Conservation (phyloP, 768 basidiomycete species). For the Baorangia bicolor region DNA sequence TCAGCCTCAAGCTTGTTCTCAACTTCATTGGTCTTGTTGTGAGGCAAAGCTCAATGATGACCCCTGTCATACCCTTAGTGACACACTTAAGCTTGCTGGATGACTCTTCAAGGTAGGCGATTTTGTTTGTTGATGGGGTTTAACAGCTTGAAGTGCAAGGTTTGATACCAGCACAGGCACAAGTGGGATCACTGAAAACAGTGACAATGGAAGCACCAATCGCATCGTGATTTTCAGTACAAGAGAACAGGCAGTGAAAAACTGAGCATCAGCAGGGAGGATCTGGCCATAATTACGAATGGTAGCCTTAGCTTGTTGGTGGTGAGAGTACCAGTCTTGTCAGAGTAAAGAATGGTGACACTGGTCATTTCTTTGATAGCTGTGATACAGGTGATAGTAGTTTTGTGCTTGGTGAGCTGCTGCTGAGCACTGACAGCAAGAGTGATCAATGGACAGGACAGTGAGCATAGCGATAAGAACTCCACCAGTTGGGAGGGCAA, state of each 20-base stretch:
- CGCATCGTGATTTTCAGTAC: slow-evolving; percentile 98
- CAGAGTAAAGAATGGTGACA: slow-evolving; percentile 97
- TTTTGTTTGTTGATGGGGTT: slow-evolving; percentile 99
- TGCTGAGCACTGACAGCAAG: slow-evolving; percentile 98
- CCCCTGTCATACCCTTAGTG: slow-evolving; percentile 99
- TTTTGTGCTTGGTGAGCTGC: slow-evolving; percentile 99
- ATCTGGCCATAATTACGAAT: slow-evolving; percentile 90
- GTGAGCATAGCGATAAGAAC: slow-evolving; percentile 99
- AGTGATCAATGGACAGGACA: slow-evolving; percentile 94
- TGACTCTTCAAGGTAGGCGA: slow-evolving; percentile 92
- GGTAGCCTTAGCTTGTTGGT: slow-evolving; percentile 97
- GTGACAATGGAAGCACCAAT: slow-evolving; percentile 87
- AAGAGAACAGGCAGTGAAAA: slow-evolving; percentile 95
- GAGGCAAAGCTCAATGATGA: slow-evolving; percentile 96
- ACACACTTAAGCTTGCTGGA: slow-evolving; percentile 97
- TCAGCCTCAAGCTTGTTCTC: slow-evolving; percentile 92
- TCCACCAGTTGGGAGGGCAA: slow-evolving; percentile 98
- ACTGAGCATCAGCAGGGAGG: slow-evolving; percentile 86
- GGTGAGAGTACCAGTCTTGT: slow-evolving; percentile 97
- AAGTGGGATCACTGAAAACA: slow-evolving; percentile 67
- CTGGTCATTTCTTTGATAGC: slow-evolving; percentile 98
- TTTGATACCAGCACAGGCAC: slow-evolving; percentile 90
- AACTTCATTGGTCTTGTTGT: slow-evolving; percentile 93
- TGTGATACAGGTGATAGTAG: slow-evolving; percentile 98
- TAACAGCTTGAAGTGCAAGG: slow-evolving; percentile 98